Conservation (phyloP, 2,329 filamentous ascomycete species). For the Sodiomyces alkalinus region DNA sequence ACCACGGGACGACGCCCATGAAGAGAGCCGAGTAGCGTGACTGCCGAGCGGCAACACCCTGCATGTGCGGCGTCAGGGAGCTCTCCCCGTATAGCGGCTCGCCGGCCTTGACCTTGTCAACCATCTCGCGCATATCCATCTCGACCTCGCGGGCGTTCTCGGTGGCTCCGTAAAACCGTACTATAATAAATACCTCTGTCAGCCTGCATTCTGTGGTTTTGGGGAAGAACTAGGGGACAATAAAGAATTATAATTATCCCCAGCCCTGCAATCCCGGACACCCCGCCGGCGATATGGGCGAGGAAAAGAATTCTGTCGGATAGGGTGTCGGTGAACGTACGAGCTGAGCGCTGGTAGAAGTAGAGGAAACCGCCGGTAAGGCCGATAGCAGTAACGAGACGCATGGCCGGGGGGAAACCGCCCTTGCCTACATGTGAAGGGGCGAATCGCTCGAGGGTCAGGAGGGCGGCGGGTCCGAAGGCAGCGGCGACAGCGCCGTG, state of each 20-base stretch:
- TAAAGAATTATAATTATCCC: too few species aligned
- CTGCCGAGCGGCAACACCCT: conserved; percentile 84
- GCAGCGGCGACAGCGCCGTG: conserved; percentile 52
- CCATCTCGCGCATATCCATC: conserved; percentile 98
- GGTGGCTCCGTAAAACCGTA: conserved; percentile 87
- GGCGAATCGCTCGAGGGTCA: conserved; percentile 67
- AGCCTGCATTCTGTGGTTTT: too few species aligned
- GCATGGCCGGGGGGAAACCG: conserved; percentile 71
- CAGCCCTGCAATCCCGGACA: too few species aligned
- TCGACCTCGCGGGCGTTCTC: conserved; percentile 88
- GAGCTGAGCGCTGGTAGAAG: conserved; percentile 68
- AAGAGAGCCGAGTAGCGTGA: conserved; percentile 82
- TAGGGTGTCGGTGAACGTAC: conserved; percentile 35
- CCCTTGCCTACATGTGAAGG: conserved; percentile 75
- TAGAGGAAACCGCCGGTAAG: conserved; percentile 66
- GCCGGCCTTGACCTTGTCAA: conserved; percentile 84
- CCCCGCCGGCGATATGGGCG: too few species aligned
- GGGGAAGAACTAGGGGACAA: too few species aligned
- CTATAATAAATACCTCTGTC: too few species aligned
- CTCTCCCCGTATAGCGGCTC: conserved; percentile 79
- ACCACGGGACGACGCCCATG: conserved; percentile 79
- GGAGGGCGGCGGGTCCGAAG: conserved; percentile 59
- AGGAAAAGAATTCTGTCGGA: too few species aligned
- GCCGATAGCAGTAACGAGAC: conserved; percentile 59
- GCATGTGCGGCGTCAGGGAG: conserved; percentile 69